These are phyloP conservation scores for Saturnispora diversa DNA, from an alignment of 805 yeast genomes.

Conservation along the genomic window DNA sequence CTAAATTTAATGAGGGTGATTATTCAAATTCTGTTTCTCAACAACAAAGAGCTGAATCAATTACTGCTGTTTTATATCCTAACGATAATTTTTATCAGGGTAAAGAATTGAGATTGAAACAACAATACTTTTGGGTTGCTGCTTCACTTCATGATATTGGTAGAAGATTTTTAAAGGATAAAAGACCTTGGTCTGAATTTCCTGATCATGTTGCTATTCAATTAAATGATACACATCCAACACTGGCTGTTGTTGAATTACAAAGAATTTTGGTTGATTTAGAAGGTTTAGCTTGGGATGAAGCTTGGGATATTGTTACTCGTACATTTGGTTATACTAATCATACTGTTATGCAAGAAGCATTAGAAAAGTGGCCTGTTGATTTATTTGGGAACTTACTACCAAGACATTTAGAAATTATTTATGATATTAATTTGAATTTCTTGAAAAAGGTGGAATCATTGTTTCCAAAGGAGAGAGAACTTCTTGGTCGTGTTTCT, in stretches of 20 bases:
- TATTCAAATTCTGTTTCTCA: conserved; percentile 74
- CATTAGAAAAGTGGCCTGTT: conserved; percentile 93
- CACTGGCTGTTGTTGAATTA: conserved; percentile 82
- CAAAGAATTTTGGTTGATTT: conserved; percentile 80
- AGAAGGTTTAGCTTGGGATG: conserved; percentile 73
- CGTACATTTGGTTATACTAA: conserved; percentile 84
- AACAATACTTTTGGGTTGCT: conserved; percentile 95
- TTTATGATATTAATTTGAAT: conserved; percentile 73
- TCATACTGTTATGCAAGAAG: conserved; percentile 93
- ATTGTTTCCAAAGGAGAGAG: conserved; percentile 68
- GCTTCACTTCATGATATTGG: conserved; percentile 88
- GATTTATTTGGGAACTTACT: conserved; percentile 67
- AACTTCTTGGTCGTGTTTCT: conserved; percentile 61
- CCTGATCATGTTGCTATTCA: conserved; percentile 86
- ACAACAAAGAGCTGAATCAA: conserved; percentile 85
- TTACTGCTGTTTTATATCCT: conserved; percentile 88
- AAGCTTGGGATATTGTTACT: conserved; percentile 80
- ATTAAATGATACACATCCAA: conserved; percentile 91
- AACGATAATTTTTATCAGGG: conserved; percentile 90
- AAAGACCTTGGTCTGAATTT: conserved; percentile 71
- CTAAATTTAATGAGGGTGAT: conserved; percentile 86
- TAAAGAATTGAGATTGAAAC: conserved; percentile 85
- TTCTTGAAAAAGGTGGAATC: conserved; percentile 72
- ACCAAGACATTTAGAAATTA: conserved; percentile 87
- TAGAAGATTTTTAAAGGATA: conserved; percentile 77